Conservation (phyloP, 31 red algal species). For the Endocladia muricata region DNA sequence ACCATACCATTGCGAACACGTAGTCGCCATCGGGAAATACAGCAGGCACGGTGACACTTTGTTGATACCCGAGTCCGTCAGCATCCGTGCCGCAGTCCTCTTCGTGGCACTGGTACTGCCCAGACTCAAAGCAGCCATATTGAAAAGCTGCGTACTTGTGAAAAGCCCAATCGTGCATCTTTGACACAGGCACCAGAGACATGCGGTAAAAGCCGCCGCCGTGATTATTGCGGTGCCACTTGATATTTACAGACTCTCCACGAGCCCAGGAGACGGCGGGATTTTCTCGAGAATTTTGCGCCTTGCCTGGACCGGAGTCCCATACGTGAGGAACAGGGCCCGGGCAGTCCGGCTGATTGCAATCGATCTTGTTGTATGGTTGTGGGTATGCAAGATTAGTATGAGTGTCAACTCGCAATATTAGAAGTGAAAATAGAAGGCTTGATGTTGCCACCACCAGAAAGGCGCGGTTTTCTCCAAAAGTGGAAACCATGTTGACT, state of each 20-base stretch:
- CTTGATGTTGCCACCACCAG: too few species aligned
- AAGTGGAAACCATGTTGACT: too few species aligned
- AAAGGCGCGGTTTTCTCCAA: too few species aligned
- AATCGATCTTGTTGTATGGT: too few species aligned
- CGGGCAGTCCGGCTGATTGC: too few species aligned
- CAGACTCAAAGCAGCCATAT: conserved; percentile 30
- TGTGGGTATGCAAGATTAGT: too few species aligned
- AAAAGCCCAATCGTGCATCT: not conserved
- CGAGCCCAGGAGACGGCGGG: conserved; percentile 9
- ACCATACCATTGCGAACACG: conserved; percentile 24
- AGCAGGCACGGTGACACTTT: not conserved
- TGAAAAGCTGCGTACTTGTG: conserved; percentile 20
- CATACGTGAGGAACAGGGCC: too few species aligned
- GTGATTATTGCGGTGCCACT: conserved; percentile 29
- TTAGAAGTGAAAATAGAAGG: too few species aligned
- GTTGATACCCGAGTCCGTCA: not conserved
- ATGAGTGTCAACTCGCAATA: too few species aligned
- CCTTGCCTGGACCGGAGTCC: too few species aligned
- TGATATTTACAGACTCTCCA: conserved; percentile 8
- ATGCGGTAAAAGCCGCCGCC: conserved; percentile 18
- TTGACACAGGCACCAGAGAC: conserved; percentile 10
- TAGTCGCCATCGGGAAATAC: conserved; percentile 20
- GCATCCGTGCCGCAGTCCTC: conserved; percentile 11
- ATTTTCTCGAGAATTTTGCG: too few species aligned
- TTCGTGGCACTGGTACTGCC: not conserved